Base-by-base conservation (phyloP, 768 basidiomycete species). In the Gymnopilus dilepis region DNA sequence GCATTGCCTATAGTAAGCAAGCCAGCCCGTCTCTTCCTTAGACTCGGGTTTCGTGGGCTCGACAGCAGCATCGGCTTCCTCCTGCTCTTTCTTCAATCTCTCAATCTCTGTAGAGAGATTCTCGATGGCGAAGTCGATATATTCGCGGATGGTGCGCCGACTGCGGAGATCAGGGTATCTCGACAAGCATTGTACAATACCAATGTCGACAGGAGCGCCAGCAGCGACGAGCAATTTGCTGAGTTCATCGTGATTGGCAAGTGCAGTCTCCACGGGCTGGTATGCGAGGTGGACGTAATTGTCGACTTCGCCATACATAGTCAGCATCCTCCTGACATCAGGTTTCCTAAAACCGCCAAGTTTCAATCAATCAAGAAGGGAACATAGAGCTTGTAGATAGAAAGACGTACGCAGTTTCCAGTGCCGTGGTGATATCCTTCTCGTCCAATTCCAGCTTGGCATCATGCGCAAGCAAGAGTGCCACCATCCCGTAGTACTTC, bases 391-490 rank as follows among this genome's bases (percentile, higher is more conserved):
- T 28, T 4, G 4, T 19, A 7, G 6, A 50, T 26, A 43, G 45
- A 37, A 17, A n/a, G 15, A 70, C 74, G 56, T 57, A 79, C 80
- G 67, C 73, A 38, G 69, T 63, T n/a, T 74, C 73, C 28, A 70
- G 65, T 3, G 76, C 74, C n/a, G 70, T 67, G 22, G 70, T 74
- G 12, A 81, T 59, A 57, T 80, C 78, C 19, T 77, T 75, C 42
- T 76, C 75, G 0, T 70, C 67, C 1, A 78, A 66, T 1, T 64
- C 60, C 26, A 80, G 17, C 58, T 79, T 80, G 2, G 71, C 80
- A 3, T 79, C 81, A 65, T 80, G 70, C 1, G 81, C 80, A 13
- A 80, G 61, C n/a, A 82, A 59, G 8, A 76, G 61, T 0, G 76
- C 75, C 2, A 82, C 33, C 50, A 76, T 74, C 3, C 77, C 72